phyloP scores from a whole-genome alignment of 139 green algal species.

The Asterochloris sp. region DNA sequence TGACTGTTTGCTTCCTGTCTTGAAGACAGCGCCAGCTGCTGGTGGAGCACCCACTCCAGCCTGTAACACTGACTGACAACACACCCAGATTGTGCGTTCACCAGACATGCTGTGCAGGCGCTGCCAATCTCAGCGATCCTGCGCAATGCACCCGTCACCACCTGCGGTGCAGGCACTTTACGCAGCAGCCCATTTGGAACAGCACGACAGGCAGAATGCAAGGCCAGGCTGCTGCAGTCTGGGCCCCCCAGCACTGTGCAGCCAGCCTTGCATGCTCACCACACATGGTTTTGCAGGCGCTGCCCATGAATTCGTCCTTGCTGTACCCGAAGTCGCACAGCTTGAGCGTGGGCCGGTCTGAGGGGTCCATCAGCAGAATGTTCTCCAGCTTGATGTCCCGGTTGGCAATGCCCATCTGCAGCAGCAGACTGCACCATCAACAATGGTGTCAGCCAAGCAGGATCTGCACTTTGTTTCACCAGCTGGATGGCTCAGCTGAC shows the following conservation, averaged over 20 bases:
- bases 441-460: no score
- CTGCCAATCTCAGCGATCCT: no score
- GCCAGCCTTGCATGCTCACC: constrained; percentile 15
- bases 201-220: constrained; percentile 1
- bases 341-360: constrained; percentile 82
- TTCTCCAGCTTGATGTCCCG: constrained; percentile 97
- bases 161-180: no score
- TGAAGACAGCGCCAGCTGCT: no score
- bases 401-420: constrained; percentile 24
- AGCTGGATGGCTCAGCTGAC: constrained; percentile 85
- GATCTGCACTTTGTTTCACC: constrained; percentile 69
- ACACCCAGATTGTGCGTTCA: no score
- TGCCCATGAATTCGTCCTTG: constrained; percentile 22
- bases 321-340: constrained; percentile 89
- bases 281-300: constrained; percentile 14
- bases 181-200: no score
- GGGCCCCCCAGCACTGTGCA: constrained; percentile 7
- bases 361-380: constrained; percentile 82
- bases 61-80: no score
- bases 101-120: no score
- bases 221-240: neutral
- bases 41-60: no score
- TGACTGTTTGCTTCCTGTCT: no score
- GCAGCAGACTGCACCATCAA: neutral
- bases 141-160: no score